A percentile compares a stretch with the other conserved stretches of the same genome.
Evolutionary conservation across 441 rosid genomes (phyloP).

Genomic region (Populus hybrid): DNA sequence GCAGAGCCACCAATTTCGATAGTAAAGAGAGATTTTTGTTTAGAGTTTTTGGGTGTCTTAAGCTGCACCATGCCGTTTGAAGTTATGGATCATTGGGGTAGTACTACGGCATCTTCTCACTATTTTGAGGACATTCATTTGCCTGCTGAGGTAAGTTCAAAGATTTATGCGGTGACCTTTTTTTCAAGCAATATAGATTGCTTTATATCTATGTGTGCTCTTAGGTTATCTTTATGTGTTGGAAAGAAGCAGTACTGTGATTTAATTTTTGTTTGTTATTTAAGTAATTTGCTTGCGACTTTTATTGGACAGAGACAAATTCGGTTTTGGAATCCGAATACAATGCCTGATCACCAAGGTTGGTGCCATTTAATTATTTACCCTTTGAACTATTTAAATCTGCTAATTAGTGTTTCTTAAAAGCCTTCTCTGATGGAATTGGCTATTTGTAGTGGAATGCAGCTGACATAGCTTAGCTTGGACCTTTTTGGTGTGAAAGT

Average conservation of each 20-base stretch:
- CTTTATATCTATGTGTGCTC: neutral
- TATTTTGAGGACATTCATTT: constrained; percentile 43
- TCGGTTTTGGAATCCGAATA: constrained; percentile 56
- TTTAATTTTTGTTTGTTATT: constrained; percentile 5
- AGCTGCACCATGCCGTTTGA: constrained; percentile 54
- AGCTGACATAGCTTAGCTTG: neutral
- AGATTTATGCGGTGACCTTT: neutral
- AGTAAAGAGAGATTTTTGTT: neutral
- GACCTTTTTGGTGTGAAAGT: constrained; percentile 1
- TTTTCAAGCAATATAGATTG: neutral
- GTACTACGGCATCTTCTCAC: constrained; percentile 41
- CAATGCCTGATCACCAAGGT: constrained; percentile 55
- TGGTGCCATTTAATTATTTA: constrained; percentile 30
- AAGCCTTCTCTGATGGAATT: constrained; percentile 5
- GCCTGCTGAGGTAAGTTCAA: constrained; percentile 55
- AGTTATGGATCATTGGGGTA: constrained; percentile 61
- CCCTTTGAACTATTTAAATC: constrained; percentile 13
- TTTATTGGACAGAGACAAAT: constrained; percentile 59
- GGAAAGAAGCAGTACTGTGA: neutral
- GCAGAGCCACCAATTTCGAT: constrained; percentile 18
- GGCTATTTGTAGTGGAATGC: constrained; percentile 7
- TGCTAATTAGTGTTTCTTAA: neutral
- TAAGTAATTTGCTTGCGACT: constrained; percentile 13
- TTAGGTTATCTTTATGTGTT: neutral
- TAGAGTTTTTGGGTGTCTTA: constrained; percentile 17